phyloP scores from a whole-genome alignment of 352 stramenopile species.

The Elongisporangium senticosum region DNA sequence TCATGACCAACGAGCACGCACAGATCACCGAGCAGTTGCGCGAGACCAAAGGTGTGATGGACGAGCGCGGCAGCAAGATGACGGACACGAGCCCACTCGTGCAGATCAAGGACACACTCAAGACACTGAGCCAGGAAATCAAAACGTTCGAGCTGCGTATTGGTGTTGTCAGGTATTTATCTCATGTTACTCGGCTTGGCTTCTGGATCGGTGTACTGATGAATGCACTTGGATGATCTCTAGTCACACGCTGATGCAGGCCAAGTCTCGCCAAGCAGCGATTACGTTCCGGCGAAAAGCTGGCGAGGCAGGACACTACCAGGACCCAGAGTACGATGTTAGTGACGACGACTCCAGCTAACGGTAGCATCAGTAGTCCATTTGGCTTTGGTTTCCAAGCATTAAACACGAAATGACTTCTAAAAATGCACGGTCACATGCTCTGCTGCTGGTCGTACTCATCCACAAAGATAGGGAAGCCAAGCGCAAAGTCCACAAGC shows the following conservation, averaged over 20 bases:
- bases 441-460: neutral
- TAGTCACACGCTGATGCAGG: conserved; percentile 70
- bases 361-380: neutral
- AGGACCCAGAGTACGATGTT: conserved; percentile 72
- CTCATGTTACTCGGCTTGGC: neutral
- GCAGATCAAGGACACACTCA: conserved; percentile 81
- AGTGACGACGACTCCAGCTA: conserved; percentile 80
- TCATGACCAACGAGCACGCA: conserved; percentile 72
- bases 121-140: conserved; percentile 67
- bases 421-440: neutral
- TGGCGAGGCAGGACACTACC: conserved; percentile 34
- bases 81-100: conserved; percentile 81
- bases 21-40: conserved; percentile 69
- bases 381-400: neutral
- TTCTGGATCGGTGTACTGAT: neutral
- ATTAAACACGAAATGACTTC: neutral
- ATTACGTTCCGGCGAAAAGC: conserved; percentile 32
- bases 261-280: conserved; percentile 54
- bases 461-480: neutral
- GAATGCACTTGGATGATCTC: neutral
- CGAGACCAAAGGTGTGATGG: conserved; percentile 72
- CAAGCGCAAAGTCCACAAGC: neutral
- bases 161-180: conserved; percentile 49
- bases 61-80: conserved; percentile 80
- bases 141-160: conserved; percentile 82